Evolutionary conservation across 208 protist genomes (phyloP), one percentile per base, ranked within the genome.

Genomic region (Endotrypanum monterogeii): DNA sequence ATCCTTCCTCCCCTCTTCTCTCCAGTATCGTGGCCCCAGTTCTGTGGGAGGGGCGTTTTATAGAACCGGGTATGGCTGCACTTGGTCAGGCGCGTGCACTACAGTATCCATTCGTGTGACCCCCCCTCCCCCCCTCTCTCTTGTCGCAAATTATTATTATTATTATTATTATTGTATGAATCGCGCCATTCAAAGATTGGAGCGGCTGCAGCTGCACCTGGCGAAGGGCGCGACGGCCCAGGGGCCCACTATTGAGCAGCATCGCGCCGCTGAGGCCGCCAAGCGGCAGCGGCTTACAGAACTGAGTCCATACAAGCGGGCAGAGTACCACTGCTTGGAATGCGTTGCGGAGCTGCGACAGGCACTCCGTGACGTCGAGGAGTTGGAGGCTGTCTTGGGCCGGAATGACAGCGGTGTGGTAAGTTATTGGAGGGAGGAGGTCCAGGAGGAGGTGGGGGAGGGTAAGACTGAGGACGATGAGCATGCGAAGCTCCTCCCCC

Each of bases 251-350:
- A 25, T 61, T 8, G 76, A 67, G 50, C 63, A 73, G 65, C 71
- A 54, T 39, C 37, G 66, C 7, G 23, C 51, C 7, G 72, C 71
- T 6, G 78, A 82, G 4, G 66, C 67, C 1, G 71, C 72, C 20
- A 76, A 66, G 30, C 60, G 70, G 25, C 73, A 67, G 11, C 73
- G 71, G 7, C 52, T 91, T 4, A 56, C 76, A 7, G 74, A 78
- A 54, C 74, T 91, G 23, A 82, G 83, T 1, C 74, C 72, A 8
- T 91, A 88, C 79, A 86, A 87, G 56, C 83, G 79, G 25, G 75
- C 82, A 5, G 86, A 91, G 67, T 88, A 87, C 52, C n/a, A 80
- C 18, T 89, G 83, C 41, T 57, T 89, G 12, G 82, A 87, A 68
- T 83, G 77, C 60, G 83, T 91, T 12, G 79, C 81, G 2, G 71